Conservation (phyloP, 306 rosid species). For the Glycyrrhiza uralensis region DNA sequence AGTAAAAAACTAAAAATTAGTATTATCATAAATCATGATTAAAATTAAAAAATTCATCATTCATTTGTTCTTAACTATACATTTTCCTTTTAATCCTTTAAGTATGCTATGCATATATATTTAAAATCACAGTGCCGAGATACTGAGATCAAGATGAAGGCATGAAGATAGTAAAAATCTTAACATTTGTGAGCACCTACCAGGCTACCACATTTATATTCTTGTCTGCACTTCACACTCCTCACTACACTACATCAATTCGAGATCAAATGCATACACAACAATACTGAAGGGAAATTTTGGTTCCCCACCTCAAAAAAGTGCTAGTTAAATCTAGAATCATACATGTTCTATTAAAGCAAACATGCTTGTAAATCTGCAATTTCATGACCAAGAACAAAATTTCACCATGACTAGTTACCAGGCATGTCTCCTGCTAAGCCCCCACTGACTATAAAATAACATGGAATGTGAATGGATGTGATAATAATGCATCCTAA, state of each 20-base stretch:
- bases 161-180: not conserved
- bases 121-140: not conserved
- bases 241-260: not conserved
- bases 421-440: constrained; percentile 10
- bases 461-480: not conserved
- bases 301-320: not conserved
- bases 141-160: too few species aligned
- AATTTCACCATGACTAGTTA: constrained; percentile 17
- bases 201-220: not conserved
- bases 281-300: not conserved
- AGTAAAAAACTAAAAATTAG: too few species aligned
- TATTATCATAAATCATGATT: too few species aligned
- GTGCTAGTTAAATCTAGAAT: not conserved
- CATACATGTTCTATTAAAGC: not conserved
- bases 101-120: too few species aligned
- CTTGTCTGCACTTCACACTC: not conserved
- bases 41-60: too few species aligned
- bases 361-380: constrained; percentile 6
- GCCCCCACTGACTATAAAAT: not conserved
- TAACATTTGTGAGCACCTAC: not conserved
- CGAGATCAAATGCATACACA: not conserved
- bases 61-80: too few species aligned
- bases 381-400: constrained; percentile 21
- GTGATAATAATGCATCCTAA: not conserved
- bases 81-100: too few species aligned